These are phyloP conservation scores for Nakazawaea peltata DNA, from an alignment of 805 yeast species.

Conservation along the genomic window DNA sequence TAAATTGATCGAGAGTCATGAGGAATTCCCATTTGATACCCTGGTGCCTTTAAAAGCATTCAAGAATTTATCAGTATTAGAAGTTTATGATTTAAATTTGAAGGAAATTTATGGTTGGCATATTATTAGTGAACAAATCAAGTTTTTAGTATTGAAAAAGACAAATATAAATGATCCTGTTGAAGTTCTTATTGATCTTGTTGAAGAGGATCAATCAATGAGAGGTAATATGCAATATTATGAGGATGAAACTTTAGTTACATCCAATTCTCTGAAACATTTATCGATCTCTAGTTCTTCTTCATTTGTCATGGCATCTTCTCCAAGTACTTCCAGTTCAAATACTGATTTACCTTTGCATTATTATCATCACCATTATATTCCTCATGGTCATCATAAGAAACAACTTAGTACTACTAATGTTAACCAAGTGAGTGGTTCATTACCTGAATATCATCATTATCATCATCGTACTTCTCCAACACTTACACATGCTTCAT, in stretches of 20 bases:
- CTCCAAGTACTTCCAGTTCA: constrained; percentile 10
- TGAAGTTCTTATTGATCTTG: constrained; percentile 44
- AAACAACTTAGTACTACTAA: no score
- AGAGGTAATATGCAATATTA: constrained; percentile 17
- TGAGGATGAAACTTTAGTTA: constrained; percentile 11
- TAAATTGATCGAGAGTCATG: constrained; percentile 50
- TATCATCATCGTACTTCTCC: constrained; percentile 6
- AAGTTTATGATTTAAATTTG: constrained; percentile 52
- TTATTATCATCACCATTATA: constrained; percentile 5
- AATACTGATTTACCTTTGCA: constrained; percentile 12
- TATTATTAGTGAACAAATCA: constrained; percentile 40
- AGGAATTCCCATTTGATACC: constrained; percentile 66
- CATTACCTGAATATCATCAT: constrained; percentile 15
- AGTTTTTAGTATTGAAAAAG: constrained; percentile 46
- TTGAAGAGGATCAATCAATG: constrained; percentile 36
- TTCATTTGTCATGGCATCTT: constrained; percentile 16
- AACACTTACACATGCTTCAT: constrained; percentile 5
- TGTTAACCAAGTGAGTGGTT: constrained; percentile 17
- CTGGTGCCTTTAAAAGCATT: constrained; percentile 57
- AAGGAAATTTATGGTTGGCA: constrained; percentile 65
- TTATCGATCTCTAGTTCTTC: constrained; percentile 3
- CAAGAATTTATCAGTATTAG: constrained; percentile 55
- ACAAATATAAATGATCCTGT: constrained; percentile 41
- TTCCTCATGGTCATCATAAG: constrained; percentile 2
- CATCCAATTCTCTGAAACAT: constrained; percentile 3